phyloP scores from a whole-genome alignment of 2,329 filamentous ascomycete species.

The Fusarium coffeatum region DNA sequence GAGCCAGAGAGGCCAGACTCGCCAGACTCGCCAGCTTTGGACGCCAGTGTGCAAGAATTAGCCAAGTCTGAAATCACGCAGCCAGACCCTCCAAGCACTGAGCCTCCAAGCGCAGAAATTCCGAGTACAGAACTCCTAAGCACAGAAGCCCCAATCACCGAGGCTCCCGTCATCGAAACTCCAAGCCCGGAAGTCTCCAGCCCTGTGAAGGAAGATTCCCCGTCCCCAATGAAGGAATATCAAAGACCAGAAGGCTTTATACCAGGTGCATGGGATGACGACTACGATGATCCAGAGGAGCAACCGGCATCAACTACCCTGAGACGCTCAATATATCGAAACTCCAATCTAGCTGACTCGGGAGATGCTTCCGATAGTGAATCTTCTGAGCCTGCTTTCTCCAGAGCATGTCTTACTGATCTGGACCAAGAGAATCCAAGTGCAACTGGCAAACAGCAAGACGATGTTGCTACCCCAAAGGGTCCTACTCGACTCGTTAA shows the following conservation, averaged over 20 bases:
- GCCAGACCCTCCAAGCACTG: not conserved
- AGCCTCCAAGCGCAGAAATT: not conserved
- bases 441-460: constrained; percentile 42
- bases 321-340: constrained; percentile 12
- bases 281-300: constrained; percentile 43
- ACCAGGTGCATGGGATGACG: constrained; percentile 65
- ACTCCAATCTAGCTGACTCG: constrained; percentile 16
- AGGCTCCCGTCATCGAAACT: not conserved
- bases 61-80: not conserved
- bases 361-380: constrained; percentile 39
- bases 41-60: constrained; percentile 4
- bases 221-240: not conserved
- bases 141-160: not conserved
- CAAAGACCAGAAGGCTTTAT: constrained; percentile 50
- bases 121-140: not conserved
- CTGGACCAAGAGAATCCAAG: constrained; percentile 25
- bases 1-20: not conserved
- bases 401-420: constrained; percentile 39
- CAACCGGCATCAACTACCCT: constrained; percentile 16
- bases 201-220: constrained; percentile 4
- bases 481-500: constrained; percentile 67
- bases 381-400: constrained; percentile 48
- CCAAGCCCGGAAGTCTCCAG: constrained; percentile 5
- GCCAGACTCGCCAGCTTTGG: not conserved
- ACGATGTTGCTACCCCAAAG: constrained; percentile 62